Conservation (phyloP, 768 basidiomycete genomes). For the Epithele typhae region DNA sequence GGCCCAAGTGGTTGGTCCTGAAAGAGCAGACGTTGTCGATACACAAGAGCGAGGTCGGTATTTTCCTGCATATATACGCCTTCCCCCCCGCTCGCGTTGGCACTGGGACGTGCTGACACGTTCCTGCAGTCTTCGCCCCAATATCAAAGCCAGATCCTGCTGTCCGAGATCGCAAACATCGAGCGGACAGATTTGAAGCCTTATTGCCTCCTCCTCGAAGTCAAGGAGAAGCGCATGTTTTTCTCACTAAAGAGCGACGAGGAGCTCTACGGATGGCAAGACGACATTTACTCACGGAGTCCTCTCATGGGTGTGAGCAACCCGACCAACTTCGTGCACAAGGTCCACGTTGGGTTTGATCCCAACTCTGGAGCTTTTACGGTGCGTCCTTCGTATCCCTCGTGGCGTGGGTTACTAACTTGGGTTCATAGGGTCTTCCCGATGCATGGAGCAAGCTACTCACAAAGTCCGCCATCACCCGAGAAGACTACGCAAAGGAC, state of each 20-base stretch:
- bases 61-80: no score
- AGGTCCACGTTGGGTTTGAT: constrained; percentile 97
- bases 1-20: constrained; percentile 85
- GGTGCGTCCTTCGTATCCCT: constrained; percentile 39
- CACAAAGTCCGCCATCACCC: constrained; percentile 95
- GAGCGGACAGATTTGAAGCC: constrained; percentile 93
- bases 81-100: no score
- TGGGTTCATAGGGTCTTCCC: constrained; percentile 70
- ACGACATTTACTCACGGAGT: constrained; percentile 90
- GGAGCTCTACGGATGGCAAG: constrained; percentile 98
- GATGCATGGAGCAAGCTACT: constrained; percentile 98
- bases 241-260: constrained; percentile 89
- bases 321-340: constrained; percentile 97
- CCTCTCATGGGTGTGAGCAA: constrained; percentile 91
- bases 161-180: constrained; percentile 80
- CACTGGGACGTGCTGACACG: neutral
- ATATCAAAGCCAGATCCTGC: constrained; percentile 52
- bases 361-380: constrained; percentile 92
- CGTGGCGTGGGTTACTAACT: no score
- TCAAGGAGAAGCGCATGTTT: constrained; percentile 77
- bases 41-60: constrained; percentile 89
- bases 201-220: constrained; percentile 86
- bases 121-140: constrained; percentile 41
- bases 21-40: constrained; percentile 75
- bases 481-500: constrained; percentile 95